These are phyloP conservation scores for Fusarium nisikadoi DNA, from an alignment of 2,329 filamentous ascomycete species.

Conservation along the genomic window DNA sequence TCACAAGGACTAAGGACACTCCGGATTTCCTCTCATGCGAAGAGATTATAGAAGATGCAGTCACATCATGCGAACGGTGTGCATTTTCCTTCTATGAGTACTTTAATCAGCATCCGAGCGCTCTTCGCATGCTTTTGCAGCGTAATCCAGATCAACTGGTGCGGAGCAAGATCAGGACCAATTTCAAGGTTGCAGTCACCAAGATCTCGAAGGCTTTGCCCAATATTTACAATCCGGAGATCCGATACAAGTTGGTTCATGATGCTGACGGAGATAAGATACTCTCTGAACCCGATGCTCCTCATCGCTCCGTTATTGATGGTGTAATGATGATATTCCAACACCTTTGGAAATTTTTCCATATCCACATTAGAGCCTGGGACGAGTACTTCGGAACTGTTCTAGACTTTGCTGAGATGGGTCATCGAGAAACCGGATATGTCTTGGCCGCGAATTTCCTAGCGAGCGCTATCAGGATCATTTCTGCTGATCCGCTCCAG, in stretches of 20 bases:
- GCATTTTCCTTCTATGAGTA: constrained; percentile 71
- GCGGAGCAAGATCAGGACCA: constrained; percentile 61
- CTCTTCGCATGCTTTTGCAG: constrained; percentile 73
- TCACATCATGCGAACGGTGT: constrained; percentile 61
- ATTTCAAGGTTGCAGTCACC: constrained; percentile 64
- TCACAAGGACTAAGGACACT: constrained; percentile 75
- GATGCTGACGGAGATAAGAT: constrained; percentile 48
- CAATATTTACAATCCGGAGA: constrained; percentile 55
- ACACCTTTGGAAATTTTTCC: constrained; percentile 70
- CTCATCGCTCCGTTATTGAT: constrained; percentile 47
- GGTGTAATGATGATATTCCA: constrained; percentile 61
- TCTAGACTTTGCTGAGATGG: constrained; percentile 71
- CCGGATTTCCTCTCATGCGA: constrained; percentile 70
- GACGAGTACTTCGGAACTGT: constrained; percentile 80
- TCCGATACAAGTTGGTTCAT: constrained; percentile 8
- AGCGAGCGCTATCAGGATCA: constrained; percentile 65
- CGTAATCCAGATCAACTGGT: constrained; percentile 66
- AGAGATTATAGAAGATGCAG: constrained; percentile 58
- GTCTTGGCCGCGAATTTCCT: constrained; percentile 73
- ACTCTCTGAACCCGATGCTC: constrained; percentile 3
- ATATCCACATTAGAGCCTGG: constrained; percentile 73
- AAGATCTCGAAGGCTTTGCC: constrained; percentile 62
- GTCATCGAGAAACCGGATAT: constrained; percentile 65
- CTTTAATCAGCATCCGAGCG: constrained; percentile 63
- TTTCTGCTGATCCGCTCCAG: constrained; percentile 67